These are phyloP conservation scores for Apiotrichum siamense DNA, from an alignment of 1,284 basidiomycete species.

Conservation along the genomic window DNA sequence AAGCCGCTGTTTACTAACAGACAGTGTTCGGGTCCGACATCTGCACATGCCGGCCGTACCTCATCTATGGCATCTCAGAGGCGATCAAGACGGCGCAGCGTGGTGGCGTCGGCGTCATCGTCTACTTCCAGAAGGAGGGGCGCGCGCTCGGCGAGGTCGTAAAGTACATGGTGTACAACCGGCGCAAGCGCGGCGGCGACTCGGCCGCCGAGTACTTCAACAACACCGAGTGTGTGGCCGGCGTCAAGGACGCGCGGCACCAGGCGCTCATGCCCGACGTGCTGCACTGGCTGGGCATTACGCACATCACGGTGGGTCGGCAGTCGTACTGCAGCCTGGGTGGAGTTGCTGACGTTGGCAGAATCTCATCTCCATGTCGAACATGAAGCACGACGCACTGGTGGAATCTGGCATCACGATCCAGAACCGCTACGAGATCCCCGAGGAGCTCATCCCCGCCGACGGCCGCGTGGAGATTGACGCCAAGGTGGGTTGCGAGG, in stretches of 20 bases:
- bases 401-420: conserved; percentile 82
- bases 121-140: conserved; percentile 86
- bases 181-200: conserved; percentile 89
- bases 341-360: too few relatives aligned
- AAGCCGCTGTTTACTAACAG: too few relatives aligned
- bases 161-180: conserved; percentile 80
- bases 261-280: conserved; percentile 95
- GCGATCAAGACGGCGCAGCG: conserved; percentile 79
- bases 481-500: conserved; percentile 54
- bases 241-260: conserved; percentile 93
- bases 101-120: conserved; percentile 83
- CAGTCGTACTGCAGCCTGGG: too few relatives aligned
- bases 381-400: conserved; percentile 89
- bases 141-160: conserved; percentile 80
- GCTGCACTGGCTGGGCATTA: conserved; percentile 87
- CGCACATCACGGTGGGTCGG: conserved; percentile 77
- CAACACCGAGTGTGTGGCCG: conserved; percentile 85
- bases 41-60: conserved; percentile 87
- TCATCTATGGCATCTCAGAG: conserved; percentile 89
- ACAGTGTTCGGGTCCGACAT: conserved; percentile 65
- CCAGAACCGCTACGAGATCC: conserved; percentile 72
- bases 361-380: conserved; percentile 80
- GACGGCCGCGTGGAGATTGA: conserved; percentile 94
- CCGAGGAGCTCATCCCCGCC: conserved; percentile 77
- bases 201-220: conserved; percentile 90